Conservation (phyloP, 1,284 basidiomycete species). For the Cryptococcus wingfieldii region DNA sequence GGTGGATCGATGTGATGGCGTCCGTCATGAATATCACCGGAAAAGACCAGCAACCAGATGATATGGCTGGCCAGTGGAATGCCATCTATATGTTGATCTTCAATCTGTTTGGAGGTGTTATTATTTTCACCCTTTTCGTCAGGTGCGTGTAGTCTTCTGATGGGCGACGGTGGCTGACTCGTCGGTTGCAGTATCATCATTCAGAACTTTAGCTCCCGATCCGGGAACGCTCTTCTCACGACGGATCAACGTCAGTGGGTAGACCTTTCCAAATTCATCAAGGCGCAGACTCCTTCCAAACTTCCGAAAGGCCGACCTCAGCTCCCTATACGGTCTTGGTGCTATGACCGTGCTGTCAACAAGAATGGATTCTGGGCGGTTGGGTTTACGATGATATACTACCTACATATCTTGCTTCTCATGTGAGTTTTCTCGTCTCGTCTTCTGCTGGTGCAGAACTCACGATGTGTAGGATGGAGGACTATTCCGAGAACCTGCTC, state of each 20-base stretch:
- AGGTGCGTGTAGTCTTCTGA: slow-evolving; percentile 55
- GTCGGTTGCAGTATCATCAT: slow-evolving; percentile 69
- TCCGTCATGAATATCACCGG: slow-evolving; percentile 78
- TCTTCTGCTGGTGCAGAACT: slow-evolving; percentile 4
- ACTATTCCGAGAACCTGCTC: slow-evolving; percentile 58
- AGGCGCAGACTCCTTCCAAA: slow-evolving; percentile 77
- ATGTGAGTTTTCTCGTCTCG: slow-evolving; percentile 58
- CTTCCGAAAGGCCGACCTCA: slow-evolving; percentile 39
- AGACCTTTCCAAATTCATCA: slow-evolving; percentile 83
- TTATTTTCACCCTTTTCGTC: slow-evolving; percentile 83
- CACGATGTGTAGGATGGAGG: slow-evolving; percentile 64
- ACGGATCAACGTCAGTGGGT: slow-evolving; percentile 93
- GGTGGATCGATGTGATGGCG: slow-evolving; percentile 90
- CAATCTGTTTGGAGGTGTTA: slow-evolving; percentile 85
- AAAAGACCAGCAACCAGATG: slow-evolving; percentile 62
- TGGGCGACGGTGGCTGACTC: not conserved
- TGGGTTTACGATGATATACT: slow-evolving; percentile 74
- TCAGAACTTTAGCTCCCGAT: slow-evolving; percentile 82
- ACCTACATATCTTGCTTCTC: slow-evolving; percentile 77
- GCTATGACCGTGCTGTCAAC: slow-evolving; percentile 80
- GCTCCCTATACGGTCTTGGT: slow-evolving; percentile 67
- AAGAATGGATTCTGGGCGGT: slow-evolving; percentile 95
- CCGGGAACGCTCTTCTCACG: slow-evolving; percentile 77
- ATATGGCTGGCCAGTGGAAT: slow-evolving; percentile 70
- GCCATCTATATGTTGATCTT: slow-evolving; percentile 91